These are phyloP conservation scores for Oryza nivara DNA, from an alignment of 176 grass and related monocot genomes.

Conservation along the genomic window DNA sequence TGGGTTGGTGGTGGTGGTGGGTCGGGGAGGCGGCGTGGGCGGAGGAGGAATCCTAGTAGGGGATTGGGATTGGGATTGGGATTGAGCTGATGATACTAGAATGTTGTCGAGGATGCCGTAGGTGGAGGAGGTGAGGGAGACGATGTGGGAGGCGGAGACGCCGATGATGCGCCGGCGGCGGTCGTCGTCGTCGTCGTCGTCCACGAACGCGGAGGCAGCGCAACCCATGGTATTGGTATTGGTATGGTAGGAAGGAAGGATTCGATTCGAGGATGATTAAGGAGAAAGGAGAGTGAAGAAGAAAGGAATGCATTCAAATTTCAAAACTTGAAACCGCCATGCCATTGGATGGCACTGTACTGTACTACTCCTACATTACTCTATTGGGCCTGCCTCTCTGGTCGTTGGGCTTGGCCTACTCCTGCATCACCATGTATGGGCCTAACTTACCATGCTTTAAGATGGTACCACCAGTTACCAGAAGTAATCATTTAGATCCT, in stretches of 20 bases:
- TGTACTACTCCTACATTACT: too few species aligned
- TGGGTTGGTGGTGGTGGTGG: neutral
- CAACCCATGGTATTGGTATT: slow-evolving; percentile 48
- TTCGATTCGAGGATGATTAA: too few species aligned
- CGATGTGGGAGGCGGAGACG: slow-evolving; percentile 55
- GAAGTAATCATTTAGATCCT: too few species aligned
- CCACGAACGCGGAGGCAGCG: slow-evolving; percentile 55
- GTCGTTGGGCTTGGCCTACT: too few species aligned
- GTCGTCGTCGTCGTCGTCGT: slow-evolving; percentile 51
- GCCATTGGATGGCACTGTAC: too few species aligned
- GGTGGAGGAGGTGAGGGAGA: slow-evolving; percentile 84
- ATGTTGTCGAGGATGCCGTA: slow-evolving; percentile 64
- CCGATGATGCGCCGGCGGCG: slow-evolving; percentile 52
- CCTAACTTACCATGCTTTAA: too few species aligned
- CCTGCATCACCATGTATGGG: too few species aligned
- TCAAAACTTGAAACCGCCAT: neutral
- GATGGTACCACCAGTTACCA: too few species aligned
- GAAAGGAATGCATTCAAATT: neutral
- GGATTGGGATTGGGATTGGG: neutral
- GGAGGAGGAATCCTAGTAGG: neutral
- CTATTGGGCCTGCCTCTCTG: too few species aligned
- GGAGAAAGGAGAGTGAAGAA: too few species aligned
- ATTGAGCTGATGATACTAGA: neutral
- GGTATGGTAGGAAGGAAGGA: too few species aligned
- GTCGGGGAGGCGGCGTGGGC: slow-evolving; percentile 32